Conservation (phyloP, 1,284 basidiomycete species). For the Hymenochaete sp. region DNA sequence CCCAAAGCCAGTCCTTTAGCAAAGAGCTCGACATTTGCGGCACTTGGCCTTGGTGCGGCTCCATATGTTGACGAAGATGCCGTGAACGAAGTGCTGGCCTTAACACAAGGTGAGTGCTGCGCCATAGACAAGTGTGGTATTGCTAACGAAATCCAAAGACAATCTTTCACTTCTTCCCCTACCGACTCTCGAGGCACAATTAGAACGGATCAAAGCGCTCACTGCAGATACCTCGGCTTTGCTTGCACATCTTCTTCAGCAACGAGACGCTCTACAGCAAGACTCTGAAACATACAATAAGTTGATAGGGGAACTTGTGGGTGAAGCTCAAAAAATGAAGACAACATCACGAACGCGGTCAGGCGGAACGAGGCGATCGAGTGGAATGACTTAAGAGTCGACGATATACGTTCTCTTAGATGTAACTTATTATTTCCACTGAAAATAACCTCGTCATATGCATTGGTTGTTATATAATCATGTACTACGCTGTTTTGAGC, state of each 20-base stretch:
- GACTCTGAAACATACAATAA: conserved; percentile 82
- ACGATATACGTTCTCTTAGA: not conserved
- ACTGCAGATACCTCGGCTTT: conserved; percentile 67
- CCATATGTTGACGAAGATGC: conserved; percentile 62
- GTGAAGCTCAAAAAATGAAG: conserved; percentile 73
- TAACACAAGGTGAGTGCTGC: conserved; percentile 55
- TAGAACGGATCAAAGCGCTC: conserved; percentile 57
- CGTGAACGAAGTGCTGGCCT: conserved; percentile 56
- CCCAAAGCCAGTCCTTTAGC: conserved; percentile 38
- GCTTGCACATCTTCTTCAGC: conserved; percentile 74
- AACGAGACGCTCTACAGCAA: conserved; percentile 75
- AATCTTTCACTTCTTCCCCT: conserved; percentile 63
- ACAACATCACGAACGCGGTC: conserved; percentile 35
- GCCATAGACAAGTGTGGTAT: conserved; percentile 10
- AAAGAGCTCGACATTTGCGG: conserved; percentile 31
- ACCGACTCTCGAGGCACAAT: conserved; percentile 51
- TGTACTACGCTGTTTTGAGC: too few species aligned
- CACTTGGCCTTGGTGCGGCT: conserved; percentile 60
- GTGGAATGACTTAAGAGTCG: conserved; percentile 32
- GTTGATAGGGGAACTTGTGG: conserved; percentile 73
- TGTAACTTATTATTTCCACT: too few species aligned
- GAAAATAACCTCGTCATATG: too few species aligned
- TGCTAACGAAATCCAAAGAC: conserved; percentile 37
- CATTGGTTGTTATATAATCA: too few species aligned
- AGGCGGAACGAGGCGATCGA: conserved; percentile 41